Evolutionary conservation across 768 basidiomycete genomes (phyloP), one percentile per base, ranked within the genome.

Genomic region (Mycena metata): DNA sequence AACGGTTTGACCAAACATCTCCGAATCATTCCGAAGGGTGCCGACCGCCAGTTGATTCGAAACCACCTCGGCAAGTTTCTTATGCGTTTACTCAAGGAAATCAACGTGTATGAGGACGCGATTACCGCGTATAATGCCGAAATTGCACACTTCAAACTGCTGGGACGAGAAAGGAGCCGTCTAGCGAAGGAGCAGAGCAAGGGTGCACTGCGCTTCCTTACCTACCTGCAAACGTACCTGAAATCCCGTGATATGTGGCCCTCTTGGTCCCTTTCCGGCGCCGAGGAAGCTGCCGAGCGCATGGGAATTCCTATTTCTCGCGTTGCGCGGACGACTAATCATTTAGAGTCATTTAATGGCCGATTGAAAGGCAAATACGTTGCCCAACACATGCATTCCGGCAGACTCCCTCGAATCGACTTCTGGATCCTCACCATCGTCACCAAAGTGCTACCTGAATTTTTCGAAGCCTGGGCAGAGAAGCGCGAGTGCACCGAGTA

Each of bases 291-390:
- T 5, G 71, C 79, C 5, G 10, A 50, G 23, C 42, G 33, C 13
- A 72, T 81, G n/a, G 62, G 64, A 19, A 56, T 76, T 13, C 69
- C 76, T 1, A 24, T 79, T 11, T 47, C 67, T 9, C 36, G 50
- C 7, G 62, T 82, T 23, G 59, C 76, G 13, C 75, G 75, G 12
- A 82, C 80, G 2, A 81, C 75, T 19, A 82, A 82, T 66, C 76
- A 74, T 49, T 75, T 82, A 3, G 81, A 82, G 69, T 78, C 76
- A 0, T 79, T 79, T 65, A 81, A 82, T 57, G 76, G 78, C 1
- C 35, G 43, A 5, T 16, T 60, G 46, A 59, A 59, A n/a, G 26
- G 26, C 23, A 2, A 2, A 7, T 42, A 56, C 19, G 30, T 64
- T 11, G 6, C 24, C 4, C 63, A 12, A 9, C 33, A 64, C 24